These are phyloP conservation scores for Gryganskiella cystojenkinii DNA, from an alignment of 192 early-diverging fungal species.

Conservation along the genomic window DNA sequence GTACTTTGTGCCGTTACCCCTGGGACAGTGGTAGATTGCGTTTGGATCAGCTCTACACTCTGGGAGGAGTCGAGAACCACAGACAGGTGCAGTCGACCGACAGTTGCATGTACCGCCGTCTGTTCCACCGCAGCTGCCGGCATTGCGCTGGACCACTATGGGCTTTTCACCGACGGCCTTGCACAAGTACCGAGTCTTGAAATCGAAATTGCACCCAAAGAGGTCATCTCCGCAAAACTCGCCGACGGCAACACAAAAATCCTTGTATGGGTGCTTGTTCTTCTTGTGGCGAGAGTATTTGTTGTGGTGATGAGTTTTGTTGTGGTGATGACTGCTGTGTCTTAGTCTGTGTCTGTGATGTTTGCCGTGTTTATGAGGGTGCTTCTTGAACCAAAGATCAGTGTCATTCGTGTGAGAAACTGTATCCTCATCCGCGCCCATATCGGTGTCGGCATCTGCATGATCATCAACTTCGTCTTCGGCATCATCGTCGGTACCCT, in stretches of 20 bases:
- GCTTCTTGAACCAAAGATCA: not conserved
- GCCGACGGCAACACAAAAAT: constrained; percentile 13
- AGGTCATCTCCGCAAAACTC: constrained; percentile 11
- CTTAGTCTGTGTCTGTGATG: not conserved
- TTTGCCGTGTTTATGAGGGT: not conserved
- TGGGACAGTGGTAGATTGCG: not conserved
- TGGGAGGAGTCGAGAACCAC: not conserved
- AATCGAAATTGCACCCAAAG: constrained; percentile 5
- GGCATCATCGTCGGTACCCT: not conserved
- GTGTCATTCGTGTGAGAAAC: not conserved
- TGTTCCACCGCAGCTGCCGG: too few relatives aligned
- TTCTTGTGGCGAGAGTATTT: not conserved
- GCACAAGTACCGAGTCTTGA: constrained; percentile 1
- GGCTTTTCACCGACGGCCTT: not conserved
- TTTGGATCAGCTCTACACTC: not conserved
- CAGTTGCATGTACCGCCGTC: not conserved
- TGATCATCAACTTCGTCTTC: not conserved
- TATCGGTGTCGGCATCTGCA: not conserved
- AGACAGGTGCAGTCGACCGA: not conserved
- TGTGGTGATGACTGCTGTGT: not conserved
- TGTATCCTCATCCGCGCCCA: not conserved
- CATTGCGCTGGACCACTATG: too few relatives aligned
- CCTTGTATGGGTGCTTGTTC: constrained; percentile 1
- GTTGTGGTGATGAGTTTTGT: not conserved
- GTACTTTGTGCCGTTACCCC: not conserved